Conservation (phyloP, 2,329 filamentous ascomycete species). For the Biscogniauxia mediterranea region DNA sequence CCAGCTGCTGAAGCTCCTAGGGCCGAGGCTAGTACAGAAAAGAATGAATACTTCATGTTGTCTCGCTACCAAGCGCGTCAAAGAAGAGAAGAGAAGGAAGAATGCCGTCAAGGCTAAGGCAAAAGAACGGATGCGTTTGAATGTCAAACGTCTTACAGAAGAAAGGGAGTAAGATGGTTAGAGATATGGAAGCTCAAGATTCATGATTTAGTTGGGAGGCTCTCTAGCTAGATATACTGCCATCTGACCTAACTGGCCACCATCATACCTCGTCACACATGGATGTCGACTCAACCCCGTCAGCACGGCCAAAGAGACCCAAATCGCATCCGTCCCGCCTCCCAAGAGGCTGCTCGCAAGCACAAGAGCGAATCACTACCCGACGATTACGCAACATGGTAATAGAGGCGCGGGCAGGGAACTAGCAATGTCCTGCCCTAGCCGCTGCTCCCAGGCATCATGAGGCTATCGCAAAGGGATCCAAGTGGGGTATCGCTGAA, state of each 20-base stretch:
- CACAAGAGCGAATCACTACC: not conserved
- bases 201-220: not conserved
- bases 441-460: not conserved
- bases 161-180: not conserved
- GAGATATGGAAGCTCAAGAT: not conserved
- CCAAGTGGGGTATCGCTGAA: not conserved
- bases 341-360: not conserved
- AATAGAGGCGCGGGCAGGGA: not conserved
- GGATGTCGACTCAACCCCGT: not conserved
- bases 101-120: constrained; percentile 1
- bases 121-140: not conserved
- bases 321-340: not conserved
- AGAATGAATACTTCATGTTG: constrained; percentile 22
- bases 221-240: not conserved
- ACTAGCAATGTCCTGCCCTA: not conserved
- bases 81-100: constrained; percentile 16
- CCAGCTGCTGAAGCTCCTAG: constrained; percentile 17
- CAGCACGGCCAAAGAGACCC: not conserved
- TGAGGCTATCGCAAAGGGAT: not conserved
- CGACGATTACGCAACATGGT: not conserved
- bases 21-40: constrained; percentile 23
- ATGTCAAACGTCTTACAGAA: constrained; percentile 1
- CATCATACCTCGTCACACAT: not conserved
- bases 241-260: not conserved
- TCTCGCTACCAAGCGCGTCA: constrained; percentile 3